Conservation (phyloP, 139 green algal species). For the Micractinium conductrix region DNA sequence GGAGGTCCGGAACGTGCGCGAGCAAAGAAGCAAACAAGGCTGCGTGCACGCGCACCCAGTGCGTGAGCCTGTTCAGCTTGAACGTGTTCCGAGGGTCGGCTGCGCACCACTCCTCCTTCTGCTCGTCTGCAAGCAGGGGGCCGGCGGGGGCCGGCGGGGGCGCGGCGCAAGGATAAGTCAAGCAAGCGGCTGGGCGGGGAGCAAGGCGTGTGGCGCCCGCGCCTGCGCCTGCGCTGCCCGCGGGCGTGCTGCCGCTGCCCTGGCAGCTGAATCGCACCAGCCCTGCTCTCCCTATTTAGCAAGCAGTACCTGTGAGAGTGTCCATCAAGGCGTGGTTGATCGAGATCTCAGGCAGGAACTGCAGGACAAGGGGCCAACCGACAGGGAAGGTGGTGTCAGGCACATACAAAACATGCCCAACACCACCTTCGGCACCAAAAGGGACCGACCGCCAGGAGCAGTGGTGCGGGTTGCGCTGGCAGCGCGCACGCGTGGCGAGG, state of each 20-base stretch:
- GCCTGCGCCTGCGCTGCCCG: too few species aligned
- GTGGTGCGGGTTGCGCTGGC: too few species aligned
- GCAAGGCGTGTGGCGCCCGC: not conserved
- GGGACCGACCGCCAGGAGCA: too few species aligned
- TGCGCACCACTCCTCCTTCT: constrained; percentile 83
- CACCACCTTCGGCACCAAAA: too few species aligned
- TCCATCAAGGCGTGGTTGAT: constrained; percentile 84
- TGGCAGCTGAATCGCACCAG: not conserved
- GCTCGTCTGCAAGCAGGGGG: constrained; percentile 48
- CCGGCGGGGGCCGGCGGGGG: not conserved
- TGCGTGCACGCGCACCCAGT: constrained; percentile 49
- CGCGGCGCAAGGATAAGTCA: not conserved
- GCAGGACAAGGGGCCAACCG: constrained; percentile 2
- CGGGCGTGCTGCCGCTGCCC: not conserved
- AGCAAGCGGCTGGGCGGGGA: not conserved
- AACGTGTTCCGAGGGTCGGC: constrained; percentile 82
- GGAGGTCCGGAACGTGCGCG: too few species aligned
- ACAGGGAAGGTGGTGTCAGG: too few species aligned
- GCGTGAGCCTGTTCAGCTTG: constrained; percentile 76
- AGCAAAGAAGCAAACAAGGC: too few species aligned
- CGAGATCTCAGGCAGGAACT: constrained; percentile 84
- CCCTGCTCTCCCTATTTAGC: not conserved
- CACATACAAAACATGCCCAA: too few species aligned
- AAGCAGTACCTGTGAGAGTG: constrained; percentile 55
- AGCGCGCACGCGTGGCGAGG: too few species aligned